Conservation (phyloP, 768 basidiomycete species). For the Pleurotus platypus region DNA sequence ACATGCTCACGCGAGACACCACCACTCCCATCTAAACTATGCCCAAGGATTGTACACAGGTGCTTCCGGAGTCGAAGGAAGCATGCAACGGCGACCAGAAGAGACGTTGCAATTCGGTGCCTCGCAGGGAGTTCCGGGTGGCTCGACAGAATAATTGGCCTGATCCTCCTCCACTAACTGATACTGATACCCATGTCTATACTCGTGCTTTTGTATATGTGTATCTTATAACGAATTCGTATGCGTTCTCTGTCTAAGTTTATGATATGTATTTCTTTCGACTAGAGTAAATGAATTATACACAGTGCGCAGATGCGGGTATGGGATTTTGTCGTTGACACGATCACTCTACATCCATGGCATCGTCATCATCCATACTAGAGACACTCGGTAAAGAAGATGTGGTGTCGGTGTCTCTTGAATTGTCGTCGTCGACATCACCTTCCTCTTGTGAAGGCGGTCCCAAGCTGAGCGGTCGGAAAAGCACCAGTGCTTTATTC, state of each 20-base stretch:
- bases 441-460: not conserved
- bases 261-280: slow-evolving; percentile 10
- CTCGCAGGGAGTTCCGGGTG: slow-evolving; percentile 27
- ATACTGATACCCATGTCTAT: slow-evolving; percentile 14
- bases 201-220: slow-evolving; percentile 14
- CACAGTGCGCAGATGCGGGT: too few relatives aligned
- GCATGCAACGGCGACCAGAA: slow-evolving; percentile 38
- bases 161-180: slow-evolving; percentile 5
- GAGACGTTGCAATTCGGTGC: slow-evolving; percentile 48
- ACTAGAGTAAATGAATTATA: slow-evolving; percentile 8
- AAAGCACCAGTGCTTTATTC: slow-evolving; percentile 54
- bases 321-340: not conserved
- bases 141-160: not conserved
- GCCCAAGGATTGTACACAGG: slow-evolving; percentile 32
- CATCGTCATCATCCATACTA: slow-evolving; percentile 30
- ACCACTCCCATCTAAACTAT: slow-evolving; percentile 49
- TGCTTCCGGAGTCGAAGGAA: slow-evolving; percentile 19
- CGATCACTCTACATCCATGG: slow-evolving; percentile 50
- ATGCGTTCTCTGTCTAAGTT: slow-evolving; percentile 13
- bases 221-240: not conserved
- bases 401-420: slow-evolving; percentile 6
- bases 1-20: slow-evolving; percentile 73
- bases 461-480: slow-evolving; percentile 29
- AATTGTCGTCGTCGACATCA: not conserved
- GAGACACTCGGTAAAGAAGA: not conserved